A percentile compares a stretch with the other conserved stretches of the same genome.
These are phyloP conservation scores for Xerocomus potaroensis DNA, from an alignment of 768 basidiomycete species.

Conservation along the genomic window DNA sequence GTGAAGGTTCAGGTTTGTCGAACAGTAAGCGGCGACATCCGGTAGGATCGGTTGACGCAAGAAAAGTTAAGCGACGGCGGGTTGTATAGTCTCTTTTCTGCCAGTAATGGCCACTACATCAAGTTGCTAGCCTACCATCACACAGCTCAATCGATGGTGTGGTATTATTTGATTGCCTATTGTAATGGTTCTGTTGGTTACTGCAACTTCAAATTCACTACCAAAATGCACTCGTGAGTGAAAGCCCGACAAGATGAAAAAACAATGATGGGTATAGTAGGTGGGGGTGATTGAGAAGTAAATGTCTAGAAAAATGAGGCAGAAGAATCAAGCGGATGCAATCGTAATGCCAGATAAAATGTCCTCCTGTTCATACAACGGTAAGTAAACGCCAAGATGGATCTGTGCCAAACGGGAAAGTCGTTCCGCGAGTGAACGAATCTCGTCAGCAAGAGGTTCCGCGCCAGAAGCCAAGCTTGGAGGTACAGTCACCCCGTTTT, in stretches of 20 bases:
- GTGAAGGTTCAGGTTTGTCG: no score
- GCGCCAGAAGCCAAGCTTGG: conserved; percentile 49
- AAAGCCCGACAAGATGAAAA: conserved; percentile 25
- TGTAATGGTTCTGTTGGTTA: conserved; percentile 27
- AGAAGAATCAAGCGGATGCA: conserved; percentile 14
- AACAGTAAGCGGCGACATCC: conserved; percentile 17
- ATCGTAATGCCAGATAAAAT: conserved; percentile 22
- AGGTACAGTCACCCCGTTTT: conserved; percentile 12
- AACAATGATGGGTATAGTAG: conserved; percentile 29
- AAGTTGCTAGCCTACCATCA: not conserved
- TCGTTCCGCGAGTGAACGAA: conserved; percentile 59
- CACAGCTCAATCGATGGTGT: conserved; percentile 1
- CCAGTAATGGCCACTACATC: not conserved
- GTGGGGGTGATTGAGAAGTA: conserved; percentile 12
- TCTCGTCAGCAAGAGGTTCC: conserved; percentile 69
- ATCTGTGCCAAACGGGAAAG: conserved; percentile 68
- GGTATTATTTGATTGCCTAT: conserved; percentile 27
- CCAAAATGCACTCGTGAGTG: conserved; percentile 22
- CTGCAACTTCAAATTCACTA: conserved; percentile 25
- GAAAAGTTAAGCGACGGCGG: conserved; percentile 22
- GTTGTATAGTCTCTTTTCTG: conserved; percentile 6
- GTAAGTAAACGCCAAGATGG: conserved; percentile 71
- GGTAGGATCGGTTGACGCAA: conserved; percentile 6
- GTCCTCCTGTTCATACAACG: conserved; percentile 69
- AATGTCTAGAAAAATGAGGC: conserved; percentile 23